These are phyloP conservation scores for Penicillium mononematosum DNA, from an alignment of 495 filamentous ascomycete species.

Conservation along the genomic window DNA sequence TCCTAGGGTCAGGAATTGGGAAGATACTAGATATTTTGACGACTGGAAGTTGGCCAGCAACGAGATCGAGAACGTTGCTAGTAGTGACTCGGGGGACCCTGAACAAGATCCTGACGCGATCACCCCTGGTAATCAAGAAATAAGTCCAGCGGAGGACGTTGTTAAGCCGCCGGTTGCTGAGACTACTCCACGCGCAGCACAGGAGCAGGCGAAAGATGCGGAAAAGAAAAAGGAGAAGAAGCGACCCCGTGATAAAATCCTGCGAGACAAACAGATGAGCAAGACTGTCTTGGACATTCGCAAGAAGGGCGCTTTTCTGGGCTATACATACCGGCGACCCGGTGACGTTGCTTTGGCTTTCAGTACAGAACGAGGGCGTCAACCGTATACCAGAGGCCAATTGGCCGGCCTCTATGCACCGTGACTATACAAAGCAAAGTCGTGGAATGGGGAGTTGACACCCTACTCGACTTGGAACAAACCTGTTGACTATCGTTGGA, in stretches of 20 bases:
- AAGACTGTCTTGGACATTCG: conserved; percentile 70
- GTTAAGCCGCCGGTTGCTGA: neutral
- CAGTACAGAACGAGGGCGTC: conserved; percentile 33
- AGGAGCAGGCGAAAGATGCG: conserved; percentile 20
- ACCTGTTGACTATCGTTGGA: neutral
- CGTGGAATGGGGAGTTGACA: neutral
- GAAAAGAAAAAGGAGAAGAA: conserved; percentile 57
- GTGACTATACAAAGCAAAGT: neutral
- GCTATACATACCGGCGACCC: conserved; percentile 81
- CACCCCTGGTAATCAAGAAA: conserved; percentile 14
- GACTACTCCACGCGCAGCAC: neutral
- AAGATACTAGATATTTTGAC: conserved; percentile 90
- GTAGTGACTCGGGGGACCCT: conserved; percentile 21
- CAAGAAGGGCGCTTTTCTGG: conserved; percentile 77
- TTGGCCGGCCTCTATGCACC: conserved; percentile 32
- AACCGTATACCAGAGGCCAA: conserved; percentile 25
- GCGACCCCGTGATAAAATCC: conserved; percentile 72
- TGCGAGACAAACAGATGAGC: conserved; percentile 66
- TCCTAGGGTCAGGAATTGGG: conserved; percentile 64
- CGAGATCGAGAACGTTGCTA: conserved; percentile 37
- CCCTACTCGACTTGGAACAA: neutral
- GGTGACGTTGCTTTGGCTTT: conserved; percentile 39
- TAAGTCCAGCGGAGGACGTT: neutral
- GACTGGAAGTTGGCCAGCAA: conserved; percentile 68
- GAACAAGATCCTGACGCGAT: conserved; percentile 16